Conservation (phyloP, 352 stramenopile genomes). For the Lagenidium giganteum region DNA sequence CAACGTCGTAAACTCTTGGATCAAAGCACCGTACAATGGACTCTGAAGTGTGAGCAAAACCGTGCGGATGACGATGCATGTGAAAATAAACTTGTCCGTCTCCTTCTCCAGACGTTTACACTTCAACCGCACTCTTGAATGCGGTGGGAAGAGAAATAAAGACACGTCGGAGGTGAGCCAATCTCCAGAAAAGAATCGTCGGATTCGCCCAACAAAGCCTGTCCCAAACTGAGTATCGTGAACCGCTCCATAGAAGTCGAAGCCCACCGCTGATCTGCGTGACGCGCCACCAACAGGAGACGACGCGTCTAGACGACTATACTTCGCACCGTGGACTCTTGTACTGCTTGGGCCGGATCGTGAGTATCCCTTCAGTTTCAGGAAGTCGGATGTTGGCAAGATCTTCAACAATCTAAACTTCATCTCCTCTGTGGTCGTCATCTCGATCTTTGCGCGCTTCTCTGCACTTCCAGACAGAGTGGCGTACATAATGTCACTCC, state of each 20-base stretch:
- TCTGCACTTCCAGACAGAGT: constrained; percentile 55
- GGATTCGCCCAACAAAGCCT: constrained; percentile 20
- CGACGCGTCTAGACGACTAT: constrained; percentile 14
- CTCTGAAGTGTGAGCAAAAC: constrained; percentile 70
- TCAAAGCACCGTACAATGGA: constrained; percentile 68
- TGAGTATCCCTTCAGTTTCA: constrained; percentile 60
- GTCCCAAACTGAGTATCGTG: constrained; percentile 6
- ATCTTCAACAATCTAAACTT: constrained; percentile 54
- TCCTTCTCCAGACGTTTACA: constrained; percentile 73
- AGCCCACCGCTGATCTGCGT: not conserved
- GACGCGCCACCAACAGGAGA: constrained; percentile 2
- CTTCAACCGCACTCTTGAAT: constrained; percentile 62
- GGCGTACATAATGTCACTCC: constrained; percentile 73
- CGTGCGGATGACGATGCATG: constrained; percentile 71
- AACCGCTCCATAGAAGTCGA: not conserved
- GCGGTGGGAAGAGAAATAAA: constrained; percentile 66
- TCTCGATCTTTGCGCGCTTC: constrained; percentile 49
- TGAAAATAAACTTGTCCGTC: constrained; percentile 83
- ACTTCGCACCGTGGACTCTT: constrained; percentile 14
- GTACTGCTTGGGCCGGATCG: constrained; percentile 3
- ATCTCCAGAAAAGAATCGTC: constrained; percentile 51
- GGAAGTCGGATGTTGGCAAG: constrained; percentile 54
- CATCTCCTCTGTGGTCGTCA: constrained; percentile 55
- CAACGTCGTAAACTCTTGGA: constrained; percentile 77
- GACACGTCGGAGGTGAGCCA: constrained; percentile 80